A percentile compares a stretch with the other conserved stretches of the same genome.
Evolutionary conservation across 2,329 filamentous ascomycete genomes (phyloP).

Genomic region (Paecilomyces sp.): DNA sequence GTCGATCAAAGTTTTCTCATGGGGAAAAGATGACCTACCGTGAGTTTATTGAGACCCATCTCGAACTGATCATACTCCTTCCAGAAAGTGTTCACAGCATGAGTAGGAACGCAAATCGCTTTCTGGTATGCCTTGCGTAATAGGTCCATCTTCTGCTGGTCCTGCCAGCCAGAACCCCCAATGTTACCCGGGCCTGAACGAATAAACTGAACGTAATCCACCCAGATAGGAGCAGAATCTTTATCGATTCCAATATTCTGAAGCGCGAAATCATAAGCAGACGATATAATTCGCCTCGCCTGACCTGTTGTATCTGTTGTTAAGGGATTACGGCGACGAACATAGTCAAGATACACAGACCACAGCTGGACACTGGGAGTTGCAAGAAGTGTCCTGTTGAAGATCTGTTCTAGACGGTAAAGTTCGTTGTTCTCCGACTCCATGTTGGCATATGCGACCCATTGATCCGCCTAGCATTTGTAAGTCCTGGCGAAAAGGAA

Average conservation of each 20-base stretch:
- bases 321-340: constrained; percentile 83
- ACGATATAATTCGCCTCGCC: constrained; percentile 70
- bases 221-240: constrained; percentile 83
- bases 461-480: constrained; percentile 68
- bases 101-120: constrained; percentile 79
- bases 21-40: constrained; percentile 45
- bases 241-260: constrained; percentile 85
- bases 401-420: constrained; percentile 71
- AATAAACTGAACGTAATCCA: constrained; percentile 90
- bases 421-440: constrained; percentile 84
- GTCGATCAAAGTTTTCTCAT: neutral
- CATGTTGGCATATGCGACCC: constrained; percentile 82
- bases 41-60: constrained; percentile 85
- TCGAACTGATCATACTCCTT: constrained; percentile 98
- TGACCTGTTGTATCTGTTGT: constrained; percentile 68
- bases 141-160: constrained; percentile 95
- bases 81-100: constrained; percentile 78
- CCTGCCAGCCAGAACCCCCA: constrained; percentile 86
- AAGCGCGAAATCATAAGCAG: constrained; percentile 88
- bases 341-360: constrained; percentile 91
- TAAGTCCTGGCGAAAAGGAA: constrained; percentile 24
- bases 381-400: constrained; percentile 68
- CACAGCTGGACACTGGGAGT: constrained; percentile 82
- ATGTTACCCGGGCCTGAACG: constrained; percentile 78
- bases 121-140: constrained; percentile 88